Conservation (phyloP, 2,329 filamentous ascomycete genomes). For the Pseudocercospora crystallina region DNA sequence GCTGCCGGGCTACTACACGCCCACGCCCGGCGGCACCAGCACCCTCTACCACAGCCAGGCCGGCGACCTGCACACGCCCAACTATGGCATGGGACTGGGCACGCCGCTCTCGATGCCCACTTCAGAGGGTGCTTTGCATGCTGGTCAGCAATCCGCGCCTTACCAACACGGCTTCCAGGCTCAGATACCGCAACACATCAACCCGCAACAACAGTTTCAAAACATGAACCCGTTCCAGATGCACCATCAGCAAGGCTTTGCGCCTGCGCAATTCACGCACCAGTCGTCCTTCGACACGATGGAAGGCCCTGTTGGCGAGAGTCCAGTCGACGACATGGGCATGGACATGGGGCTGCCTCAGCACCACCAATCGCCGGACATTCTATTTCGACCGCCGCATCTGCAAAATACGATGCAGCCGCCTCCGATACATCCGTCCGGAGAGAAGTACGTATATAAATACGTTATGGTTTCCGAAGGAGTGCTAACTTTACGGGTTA, state of each 20-base stretch:
- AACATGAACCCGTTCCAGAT: constrained; percentile 70
- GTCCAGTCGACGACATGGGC: constrained; percentile 59
- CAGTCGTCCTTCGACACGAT: constrained; percentile 73
- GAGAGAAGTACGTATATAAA: constrained; percentile 46
- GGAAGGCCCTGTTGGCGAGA: constrained; percentile 67
- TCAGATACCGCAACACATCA: constrained; percentile 60
- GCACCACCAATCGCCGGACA: constrained; percentile 60
- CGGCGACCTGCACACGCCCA: constrained; percentile 77
- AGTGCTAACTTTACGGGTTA: constrained; percentile 29
- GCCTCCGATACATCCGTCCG: constrained; percentile 39
- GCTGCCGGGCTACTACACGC: constrained; percentile 80
- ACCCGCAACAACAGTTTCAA: constrained; percentile 49
- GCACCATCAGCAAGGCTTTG: constrained; percentile 60
- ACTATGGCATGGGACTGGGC: constrained; percentile 65
- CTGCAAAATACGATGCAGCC: constrained; percentile 50
- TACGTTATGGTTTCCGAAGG: too few relatives aligned
- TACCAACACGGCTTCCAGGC: constrained; percentile 65
- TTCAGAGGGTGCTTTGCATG: constrained; percentile 64
- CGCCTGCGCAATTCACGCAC: constrained; percentile 77
- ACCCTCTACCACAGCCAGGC: constrained; percentile 80
- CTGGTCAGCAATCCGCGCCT: constrained; percentile 57
- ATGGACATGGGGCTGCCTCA: constrained; percentile 59
- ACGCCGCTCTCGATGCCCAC: constrained; percentile 82
- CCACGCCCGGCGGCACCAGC: constrained; percentile 77
- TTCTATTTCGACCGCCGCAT: constrained; percentile 55